Base-by-base conservation (phyloP, 495 filamentous ascomycete species). In the Hypoxylon cercidicola region DNA sequence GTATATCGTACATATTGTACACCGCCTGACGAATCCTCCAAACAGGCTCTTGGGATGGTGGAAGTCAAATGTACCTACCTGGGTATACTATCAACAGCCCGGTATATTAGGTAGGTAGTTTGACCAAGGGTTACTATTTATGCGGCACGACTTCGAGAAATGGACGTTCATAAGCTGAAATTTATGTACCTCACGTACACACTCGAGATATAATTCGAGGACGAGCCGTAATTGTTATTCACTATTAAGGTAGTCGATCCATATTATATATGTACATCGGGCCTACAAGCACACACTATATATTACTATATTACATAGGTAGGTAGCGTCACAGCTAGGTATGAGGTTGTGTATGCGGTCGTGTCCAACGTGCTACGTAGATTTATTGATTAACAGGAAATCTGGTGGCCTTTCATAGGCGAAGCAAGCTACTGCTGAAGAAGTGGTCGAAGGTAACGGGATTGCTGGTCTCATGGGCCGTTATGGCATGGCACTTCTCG, bases 1-100 rank as follows among this genome's bases (percentile, higher is more conserved):
- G 50, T 47, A 54, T 18, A 64, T 12, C 44, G 41, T 60, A 68
- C 64, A 68, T n/a, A n/a, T n/a, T n/a, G n/a, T n/a, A n/a, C n/a
- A n/a, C 64, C 64, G 64, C 64, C 46, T 68, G 19, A 59, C 28
- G 28, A 32, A 35, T 49, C 30, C 47, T 57, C 57, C n/a, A 46
- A 40, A 34, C n/a, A 47, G 41, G 46, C 30, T 52, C 21, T 28
- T 20, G 28, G 25, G 46, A 50, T 56, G 23, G 50, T 46, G 47
- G 53, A 44, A 43, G 46, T 30, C 20, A 46, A 46, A 13, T 25
- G 15, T 52, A 35, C 21, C 25, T 28, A n/a, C n/a, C n/a, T n/a
- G 25, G 32, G 18, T 55, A 43, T 34, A 30, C 28, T 23, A 35
- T n/a, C 40, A 11, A 34, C 32, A 15, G 19, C 41, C 30, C 37